Evolutionary conservation across 306 rosid species (phyloP), one percentile per base, ranked within the genome.

Genomic region (Sophora flavescens): DNA sequence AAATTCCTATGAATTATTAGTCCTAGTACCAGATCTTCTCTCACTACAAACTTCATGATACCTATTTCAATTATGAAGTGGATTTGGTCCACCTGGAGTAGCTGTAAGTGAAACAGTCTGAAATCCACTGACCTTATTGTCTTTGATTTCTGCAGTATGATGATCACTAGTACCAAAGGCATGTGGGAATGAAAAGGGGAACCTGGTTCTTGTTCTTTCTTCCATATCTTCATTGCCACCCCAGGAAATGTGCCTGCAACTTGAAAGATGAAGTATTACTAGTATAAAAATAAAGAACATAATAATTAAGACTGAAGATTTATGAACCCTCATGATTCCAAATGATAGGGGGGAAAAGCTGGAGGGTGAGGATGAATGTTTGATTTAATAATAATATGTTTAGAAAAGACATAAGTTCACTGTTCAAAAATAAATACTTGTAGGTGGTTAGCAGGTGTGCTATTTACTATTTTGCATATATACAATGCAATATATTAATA

Each of bases 51-150:
- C 65, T 76, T 32, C 48, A 68, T 28, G 36, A 28, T 76, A 59
- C 47, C 75, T 15, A 44, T 41, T 42, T 87, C 79, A 89, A 44
- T 89, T 88, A 83, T 90, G 96, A 88, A 90, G 92, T 67, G 91
- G 93, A 67, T 90, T 85, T 78, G 96, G 93, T 79, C 96, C 96
- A 64, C 86, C 82, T 4, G 96, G 91, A 74, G 85, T 87, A 38
- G 84, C 44, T 68, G 82, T 33, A 65, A 26, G 88, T 45, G 89
- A 84, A 76, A 86, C 87, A 63, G 61, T 70, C 10, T 75, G 87
- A 53, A 75, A 68, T 76, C 38, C 63, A 44, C 86, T 72, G 38
- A 80, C 79, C 76, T 72, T 56, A 18, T 18, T 84, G 47, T 47
- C 61, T 65, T 47, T 66, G 74, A 38, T 41, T 72, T 80, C 74